Evolutionary conservation across 1,284 basidiomycete genomes (phyloP), one percentile per base, ranked within the genome.

Genomic region (Coniophora puteana): DNA sequence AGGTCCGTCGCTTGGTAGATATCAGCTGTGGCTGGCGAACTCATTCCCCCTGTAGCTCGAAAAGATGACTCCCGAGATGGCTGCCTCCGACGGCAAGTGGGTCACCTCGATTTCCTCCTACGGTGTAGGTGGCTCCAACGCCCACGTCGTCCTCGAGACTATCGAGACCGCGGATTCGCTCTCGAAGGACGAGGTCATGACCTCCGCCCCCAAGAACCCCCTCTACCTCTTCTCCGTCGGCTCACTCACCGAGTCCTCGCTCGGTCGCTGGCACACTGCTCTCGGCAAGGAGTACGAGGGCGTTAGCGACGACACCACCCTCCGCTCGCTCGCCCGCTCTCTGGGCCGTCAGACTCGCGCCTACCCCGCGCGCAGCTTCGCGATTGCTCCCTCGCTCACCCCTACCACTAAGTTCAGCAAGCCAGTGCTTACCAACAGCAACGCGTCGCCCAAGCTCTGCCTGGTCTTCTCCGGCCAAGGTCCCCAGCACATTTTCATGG

Each of bases 51-150:
- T 6, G 33, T 20, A 57, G 52, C 24, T 57, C n/a, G 54, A 58
- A 36, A 39, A 12, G 13, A 42, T 54, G 7, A 52, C 32, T n/a
- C 6, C 54, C 5, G 51, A 38, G 6, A 58, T 58, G 54, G 52
- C 54, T 38, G 50, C 54, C 23, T 36, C 42, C 1, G 50, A 57
- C 20, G 56, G 54, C 20, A 33, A 40, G 31, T 57, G 52, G 50
- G 54, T 59, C n/a, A 50, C 56, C 4, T 58, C 56, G 5, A 27
- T 59, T 20, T 59, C 54, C 5, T 56, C 54, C 3, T 57, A 59
- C 26, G 57, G 56, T 38, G 52, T 57, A 12, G 56, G 57, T 24
- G 50, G 57, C 39, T 57, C 54, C 4, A 59, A 57, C 23, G 57
- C 53, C 10, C 55, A 59, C 27, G 1, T 57, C 11, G 55, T 57